These are phyloP conservation scores for Tuber microsphaerosporum DNA, from an alignment of 495 filamentous ascomycete genomes.

Conservation along the genomic window DNA sequence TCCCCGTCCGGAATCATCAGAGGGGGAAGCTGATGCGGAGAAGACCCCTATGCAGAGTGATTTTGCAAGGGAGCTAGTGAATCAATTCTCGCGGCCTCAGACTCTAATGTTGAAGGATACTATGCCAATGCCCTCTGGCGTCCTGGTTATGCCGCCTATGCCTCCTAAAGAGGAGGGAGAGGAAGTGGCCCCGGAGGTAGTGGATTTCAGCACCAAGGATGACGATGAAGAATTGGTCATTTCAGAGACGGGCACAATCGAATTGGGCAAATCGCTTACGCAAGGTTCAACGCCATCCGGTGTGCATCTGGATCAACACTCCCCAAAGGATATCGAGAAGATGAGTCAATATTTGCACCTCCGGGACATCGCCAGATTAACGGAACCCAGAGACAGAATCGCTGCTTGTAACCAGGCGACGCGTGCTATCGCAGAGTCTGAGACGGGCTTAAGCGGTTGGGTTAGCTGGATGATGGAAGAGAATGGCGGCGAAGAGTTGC, in stretches of 20 bases:
- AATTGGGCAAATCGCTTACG: background rate
- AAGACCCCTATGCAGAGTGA: conserved; percentile 33
- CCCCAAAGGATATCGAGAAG: background rate
- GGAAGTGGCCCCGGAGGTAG: conserved; percentile 38
- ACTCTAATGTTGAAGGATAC: conserved; percentile 41
- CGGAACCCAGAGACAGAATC: conserved; percentile 20
- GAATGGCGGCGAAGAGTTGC: conserved; percentile 30
- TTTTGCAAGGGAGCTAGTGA: conserved; percentile 33
- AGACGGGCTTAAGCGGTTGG: conserved; percentile 27
- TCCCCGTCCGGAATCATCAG: conserved; percentile 23
- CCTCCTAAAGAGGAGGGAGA: conserved; percentile 35
- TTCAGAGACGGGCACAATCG: background rate
- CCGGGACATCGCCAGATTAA: conserved; percentile 23
- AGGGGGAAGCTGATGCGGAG: conserved; percentile 20
- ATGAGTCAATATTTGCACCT: conserved; percentile 22
- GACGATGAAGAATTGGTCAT: conserved; percentile 25
- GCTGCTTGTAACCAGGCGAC: conserved; percentile 35
- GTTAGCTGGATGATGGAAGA: conserved; percentile 37
- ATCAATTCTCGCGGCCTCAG: conserved; percentile 39
- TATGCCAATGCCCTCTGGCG: conserved; percentile 39
- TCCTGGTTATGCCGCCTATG: conserved; percentile 38
- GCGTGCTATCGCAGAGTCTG: conserved; percentile 11
- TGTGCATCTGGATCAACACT: background rate
- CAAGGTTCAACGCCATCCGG: background rate
- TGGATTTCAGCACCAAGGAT: conserved; percentile 37